Evolutionary conservation across 1,284 basidiomycete genomes (phyloP), one percentile per base, ranked within the genome.

Genomic region (Cystobasidium pallidum): DNA sequence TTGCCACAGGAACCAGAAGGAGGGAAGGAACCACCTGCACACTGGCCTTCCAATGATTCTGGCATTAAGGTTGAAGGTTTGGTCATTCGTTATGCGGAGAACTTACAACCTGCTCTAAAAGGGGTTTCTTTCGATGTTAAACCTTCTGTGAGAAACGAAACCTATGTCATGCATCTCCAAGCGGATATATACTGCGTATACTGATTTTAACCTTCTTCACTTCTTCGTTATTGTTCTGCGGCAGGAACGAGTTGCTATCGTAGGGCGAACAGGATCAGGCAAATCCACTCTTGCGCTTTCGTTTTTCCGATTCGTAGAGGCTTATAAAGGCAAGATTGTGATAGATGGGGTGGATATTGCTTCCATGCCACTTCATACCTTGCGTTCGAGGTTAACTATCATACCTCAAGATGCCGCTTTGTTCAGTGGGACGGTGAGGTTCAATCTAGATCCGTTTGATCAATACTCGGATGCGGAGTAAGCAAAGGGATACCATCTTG

Each of bases 341-440:
- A 83, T 84, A 58, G 84, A 84, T 66, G 82, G 83, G 0, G 70
- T 81, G 58, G 82, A 86, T 74, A 85, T 86, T 61, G 77, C 80
- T 47, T 81, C 81, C 66, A 75, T 86, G 19, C 80, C 78, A 21
- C 78, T 86, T 21, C 68, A 79, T 15, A 82, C 84, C 6, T 77
- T 86, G 10, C 80, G 85, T n/a, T 82, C 81, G 8, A 78, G 84
- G 0, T 74, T 86, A 52, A 84, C 83, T 6, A 84, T 85, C 73
- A 80, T 86, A 11, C 84, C 85, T 0, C 83, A 84, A 76, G 83
- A 84, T 65, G 81, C 83, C 0, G 80, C 82, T 52, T 79, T 84
- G 11, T 83, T 82, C 75, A 80, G 79, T 3, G 83, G 83, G 0
- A 80, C 81, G 6, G 64, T 78, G 1, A 72, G 78, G 0, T 78